These are phyloP conservation scores for Suhomyces tanzawaensis DNA, from an alignment of 805 yeast genomes.

Conservation along the genomic window DNA sequence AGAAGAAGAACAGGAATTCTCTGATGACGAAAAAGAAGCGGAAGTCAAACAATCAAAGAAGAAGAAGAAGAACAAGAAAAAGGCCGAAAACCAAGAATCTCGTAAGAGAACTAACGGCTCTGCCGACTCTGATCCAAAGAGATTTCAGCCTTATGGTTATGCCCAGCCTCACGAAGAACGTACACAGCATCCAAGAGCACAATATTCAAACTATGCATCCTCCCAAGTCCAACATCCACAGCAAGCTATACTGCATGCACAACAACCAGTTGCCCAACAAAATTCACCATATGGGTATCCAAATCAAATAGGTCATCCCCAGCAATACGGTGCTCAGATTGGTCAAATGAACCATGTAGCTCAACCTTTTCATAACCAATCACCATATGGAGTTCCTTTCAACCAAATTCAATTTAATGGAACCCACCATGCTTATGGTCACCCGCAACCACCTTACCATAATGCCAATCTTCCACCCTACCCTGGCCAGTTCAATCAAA, in stretches of 20 bases:
- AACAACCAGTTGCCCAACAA: neutral
- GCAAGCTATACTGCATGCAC: no score
- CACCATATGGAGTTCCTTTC: constrained; percentile 25
- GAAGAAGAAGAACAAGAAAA: constrained; percentile 45
- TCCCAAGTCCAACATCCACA: constrained; percentile 2
- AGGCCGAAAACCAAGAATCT: constrained; percentile 16
- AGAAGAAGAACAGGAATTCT: constrained; percentile 89
- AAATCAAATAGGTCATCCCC: neutral
- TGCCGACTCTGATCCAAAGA: constrained; percentile 7
- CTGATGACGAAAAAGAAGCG: constrained; percentile 90
- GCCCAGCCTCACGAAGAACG: constrained; percentile 11
- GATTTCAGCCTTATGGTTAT: constrained; percentile 23
- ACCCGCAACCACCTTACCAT: neutral
- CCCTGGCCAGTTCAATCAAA: neutral
- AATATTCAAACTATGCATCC: constrained; percentile 2
- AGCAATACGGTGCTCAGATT: neutral
- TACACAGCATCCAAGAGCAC: constrained; percentile 6
- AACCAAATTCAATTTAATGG: constrained; percentile 16
- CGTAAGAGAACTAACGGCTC: constrained; percentile 1
- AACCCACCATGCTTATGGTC: constrained; percentile 9
- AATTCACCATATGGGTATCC: neutral
- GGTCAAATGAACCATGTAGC: neutral
- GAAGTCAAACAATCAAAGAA: constrained; percentile 64
- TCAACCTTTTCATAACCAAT: constrained; percentile 4
- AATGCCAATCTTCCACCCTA: constrained; percentile 2